Percentiles rank a stretch among this genome's conserved stretches.
These are phyloP conservation scores for Auricularia sp. DNA, from an alignment of 768 basidiomycete species.

Conservation along the genomic window DNA sequence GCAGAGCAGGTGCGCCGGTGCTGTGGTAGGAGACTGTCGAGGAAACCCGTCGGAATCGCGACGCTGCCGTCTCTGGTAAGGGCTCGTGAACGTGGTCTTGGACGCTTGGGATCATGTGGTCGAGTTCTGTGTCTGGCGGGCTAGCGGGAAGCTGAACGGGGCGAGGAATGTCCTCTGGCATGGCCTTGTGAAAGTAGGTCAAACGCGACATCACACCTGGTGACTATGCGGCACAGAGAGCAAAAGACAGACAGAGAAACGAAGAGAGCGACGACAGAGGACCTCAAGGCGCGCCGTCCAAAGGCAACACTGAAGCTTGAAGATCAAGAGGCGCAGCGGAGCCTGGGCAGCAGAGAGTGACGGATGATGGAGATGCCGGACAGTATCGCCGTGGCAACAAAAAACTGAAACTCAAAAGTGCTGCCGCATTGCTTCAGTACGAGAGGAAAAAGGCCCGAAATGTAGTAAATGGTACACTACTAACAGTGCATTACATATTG, in stretches of 20 bases:
- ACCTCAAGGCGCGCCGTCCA: neutral
- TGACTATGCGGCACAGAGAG: neutral
- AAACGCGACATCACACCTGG: constrained; percentile 15
- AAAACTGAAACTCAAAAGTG: neutral
- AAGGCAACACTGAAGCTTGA: neutral
- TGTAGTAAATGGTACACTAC: neutral
- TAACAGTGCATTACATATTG: constrained; percentile 2
- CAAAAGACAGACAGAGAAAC: neutral
- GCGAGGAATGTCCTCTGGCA: constrained; percentile 3
- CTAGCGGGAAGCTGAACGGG: constrained; percentile 18
- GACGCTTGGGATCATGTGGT: constrained; percentile 10
- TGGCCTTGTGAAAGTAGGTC: constrained; percentile 7
- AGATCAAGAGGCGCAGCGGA: neutral
- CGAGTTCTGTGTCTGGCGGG: constrained; percentile 26
- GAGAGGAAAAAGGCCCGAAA: neutral
- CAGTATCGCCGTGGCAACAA: neutral
- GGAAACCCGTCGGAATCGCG: constrained; percentile 31
- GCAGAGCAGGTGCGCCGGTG: constrained; percentile 32
- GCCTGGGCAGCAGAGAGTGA: neutral
- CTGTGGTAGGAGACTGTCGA: constrained; percentile 48
- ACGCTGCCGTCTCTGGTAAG: constrained; percentile 15
- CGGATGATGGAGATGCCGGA: neutral
- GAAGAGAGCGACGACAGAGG: neutral
- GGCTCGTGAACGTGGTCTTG: constrained; percentile 1
- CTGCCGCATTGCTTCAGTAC: neutral